Evolutionary conservation across 495 filamentous ascomycete genomes (phyloP), one percentile per base, ranked within the genome.

Genomic region (Penicillium daleae): DNA sequence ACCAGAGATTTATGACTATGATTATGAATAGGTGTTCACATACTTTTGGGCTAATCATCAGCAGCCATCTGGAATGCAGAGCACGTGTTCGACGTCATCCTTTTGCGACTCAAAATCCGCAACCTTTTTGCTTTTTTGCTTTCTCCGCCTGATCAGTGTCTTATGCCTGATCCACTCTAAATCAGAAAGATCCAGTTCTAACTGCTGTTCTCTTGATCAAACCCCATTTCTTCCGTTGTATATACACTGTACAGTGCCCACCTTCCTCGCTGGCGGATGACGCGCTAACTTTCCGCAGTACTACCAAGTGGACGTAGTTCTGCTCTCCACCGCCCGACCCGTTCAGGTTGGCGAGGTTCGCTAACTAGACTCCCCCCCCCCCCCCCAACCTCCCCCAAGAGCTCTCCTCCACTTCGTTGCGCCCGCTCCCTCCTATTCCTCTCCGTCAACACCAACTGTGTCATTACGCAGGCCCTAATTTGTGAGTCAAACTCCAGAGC

Each of bases 41-140:
- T 15, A 27, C n/a, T n/a, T 9, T 19, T 8, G 24, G 35, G 61
- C 62, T 67, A 40, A 57, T 46, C 56, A 57, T 29, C 55, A 12
- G 33, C 40, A 51, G 57, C 31, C 57, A 52, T 10, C 17, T 52
- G 57, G 57, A 59, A 37, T 37, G 57, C 54, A 57, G 63, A 63
- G 62, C 68, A 71, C 68, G 71, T 75, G 70, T 67, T 63, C 66
- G 67, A 72, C 73, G 71, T 74, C 74, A 75, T 72, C 26, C 40
- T 51, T n/a, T 54, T 33, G 57, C 53, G 32, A 17, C 53, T 60
- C 56, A 59, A 33, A 59, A 33, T 13, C 29, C 31, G 29, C 21
- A 35, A 31, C 26, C 33, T 46, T 50, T 59, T 56, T 27, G 49
- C 49, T 31, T 39, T 32, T 39, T 26, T 32, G 31, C 37, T 54